Base-by-base conservation (phyloP, 768 basidiomycete genomes). In the Boletus eberwhitei region DNA sequence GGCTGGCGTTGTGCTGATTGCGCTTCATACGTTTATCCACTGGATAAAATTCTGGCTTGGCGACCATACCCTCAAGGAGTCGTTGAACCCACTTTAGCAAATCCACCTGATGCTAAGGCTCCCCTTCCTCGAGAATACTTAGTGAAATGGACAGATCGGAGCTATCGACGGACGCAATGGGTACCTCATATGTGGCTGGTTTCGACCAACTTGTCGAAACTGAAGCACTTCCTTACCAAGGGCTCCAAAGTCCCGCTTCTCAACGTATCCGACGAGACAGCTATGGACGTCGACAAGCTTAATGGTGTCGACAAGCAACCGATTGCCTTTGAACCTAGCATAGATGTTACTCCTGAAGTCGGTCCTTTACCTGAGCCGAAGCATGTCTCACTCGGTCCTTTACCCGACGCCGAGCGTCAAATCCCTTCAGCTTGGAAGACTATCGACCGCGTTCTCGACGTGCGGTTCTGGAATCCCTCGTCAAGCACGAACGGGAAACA, bases 41-140 rank as follows among this genome's bases (percentile, higher is more conserved):
- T 93, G 13, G 92, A 95, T 68, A 88, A 88, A 71, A 90, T 98
- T 59, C 76, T 97, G 39, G 95, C 93, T 2, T 97, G 95, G 95
- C 79, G 93, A 29, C 88, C 91, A 5, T 88, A 83, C 64, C 90
- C 92, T 24, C 70, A 79, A 1, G 77, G 79, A 55, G 87, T 83
- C 17, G 68, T 77, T 8, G 87, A 91, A 63, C 75, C 82, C 3
- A 55, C 73, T 24, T 71, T 62, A 29, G 64, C 73, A 8, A 73
- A 79, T 49, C 62, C 72, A 3, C 75, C 80, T 0, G 72, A 83
- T 58, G 77, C 77, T 67, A 93, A 86, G 67, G 67, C 74, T 24
- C 62, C 74, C 34, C 77, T 95, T 16, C 91, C 90, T n/a, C 75
- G 95, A 41, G 92, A 96, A 70, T 98, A 98, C 67, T 83, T 98